A percentile compares a stretch with the other conserved stretches of the same genome.
These are phyloP conservation scores for Aureobasidium sp. DNA, from an alignment of 2,329 filamentous ascomycete genomes.

Conservation along the genomic window DNA sequence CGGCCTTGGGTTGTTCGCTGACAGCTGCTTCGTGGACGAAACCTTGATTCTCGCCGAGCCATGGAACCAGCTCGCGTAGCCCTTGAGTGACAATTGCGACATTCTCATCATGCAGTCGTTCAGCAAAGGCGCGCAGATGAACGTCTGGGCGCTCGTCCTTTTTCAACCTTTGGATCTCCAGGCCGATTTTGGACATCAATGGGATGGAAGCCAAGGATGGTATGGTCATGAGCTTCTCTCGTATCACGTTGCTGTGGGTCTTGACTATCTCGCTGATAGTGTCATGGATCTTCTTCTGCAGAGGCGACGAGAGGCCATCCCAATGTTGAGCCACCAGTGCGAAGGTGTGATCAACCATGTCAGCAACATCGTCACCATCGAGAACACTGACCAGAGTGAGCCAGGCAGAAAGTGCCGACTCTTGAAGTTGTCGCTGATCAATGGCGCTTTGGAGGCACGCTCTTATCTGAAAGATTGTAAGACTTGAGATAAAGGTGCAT, in stretches of 20 bases:
- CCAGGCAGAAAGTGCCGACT: slow-evolving; percentile 79
- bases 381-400: slow-evolving; percentile 65
- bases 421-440: slow-evolving; percentile 62
- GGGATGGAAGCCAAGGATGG: slow-evolving; percentile 69
- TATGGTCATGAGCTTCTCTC: slow-evolving; percentile 62
- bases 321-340: slow-evolving; percentile 80
- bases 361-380: slow-evolving; percentile 68
- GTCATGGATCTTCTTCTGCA: slow-evolving; percentile 51
- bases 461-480: slow-evolving; percentile 55
- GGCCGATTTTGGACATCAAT: slow-evolving; percentile 59
- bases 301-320: slow-evolving; percentile 54
- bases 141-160: slow-evolving; percentile 56
- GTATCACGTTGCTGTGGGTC: slow-evolving; percentile 53
- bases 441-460: slow-evolving; percentile 86
- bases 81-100: slow-evolving; percentile 76
- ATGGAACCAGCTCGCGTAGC: slow-evolving; percentile 65
- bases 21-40: slow-evolving; percentile 72
- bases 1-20: slow-evolving; percentile 73
- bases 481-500: slow-evolving; percentile 5
- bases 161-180: slow-evolving; percentile 57
- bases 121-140: slow-evolving; percentile 61
- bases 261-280: slow-evolving; percentile 59
- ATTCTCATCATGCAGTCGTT: slow-evolving; percentile 74
- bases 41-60: slow-evolving; percentile 63
- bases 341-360: slow-evolving; percentile 80